Conservation (phyloP, 2,329 filamentous ascomycete genomes). For the Nannizzia gypsea region DNA sequence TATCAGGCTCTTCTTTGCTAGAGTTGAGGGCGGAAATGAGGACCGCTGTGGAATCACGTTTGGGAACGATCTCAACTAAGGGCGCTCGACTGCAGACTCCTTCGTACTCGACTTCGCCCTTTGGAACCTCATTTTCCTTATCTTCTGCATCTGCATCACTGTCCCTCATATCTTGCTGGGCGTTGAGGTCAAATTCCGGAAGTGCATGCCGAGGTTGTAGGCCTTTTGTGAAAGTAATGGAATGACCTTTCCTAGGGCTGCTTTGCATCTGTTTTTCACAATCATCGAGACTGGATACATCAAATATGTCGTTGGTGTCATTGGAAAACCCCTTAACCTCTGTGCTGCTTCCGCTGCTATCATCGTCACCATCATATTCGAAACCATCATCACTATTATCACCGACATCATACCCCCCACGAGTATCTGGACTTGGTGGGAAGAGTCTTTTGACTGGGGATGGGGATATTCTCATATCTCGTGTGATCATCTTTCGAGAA, state of each 20-base stretch:
- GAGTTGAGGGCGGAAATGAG: neutral
- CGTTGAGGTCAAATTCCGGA: neutral
- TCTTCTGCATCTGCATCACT: neutral
- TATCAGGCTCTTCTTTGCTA: neutral
- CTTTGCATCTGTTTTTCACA: neutral
- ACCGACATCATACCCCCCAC: neutral
- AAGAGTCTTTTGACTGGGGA: slow-evolving; percentile 11
- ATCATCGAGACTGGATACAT: neutral
- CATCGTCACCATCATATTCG: neutral
- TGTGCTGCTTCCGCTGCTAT: neutral
- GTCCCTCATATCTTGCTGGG: neutral
- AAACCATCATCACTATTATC: neutral
- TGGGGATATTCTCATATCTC: slow-evolving; percentile 9
- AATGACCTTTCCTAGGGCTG: neutral
- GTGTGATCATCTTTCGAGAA: slow-evolving; percentile 6
- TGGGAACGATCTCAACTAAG: neutral
- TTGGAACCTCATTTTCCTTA: slow-evolving; percentile 4
- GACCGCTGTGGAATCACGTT: neutral
- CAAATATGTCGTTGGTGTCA: neutral
- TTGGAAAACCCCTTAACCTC: neutral
- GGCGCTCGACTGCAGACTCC: neutral
- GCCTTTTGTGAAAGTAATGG: neutral
- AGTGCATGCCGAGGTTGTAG: neutral
- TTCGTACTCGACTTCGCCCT: neutral
- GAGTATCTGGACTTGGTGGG: slow-evolving; percentile 9